Evolutionary conservation across 805 yeast genomes (phyloP), one percentile per base, ranked within the genome.

Genomic region (Metschnikowia baotianmanensis): DNA sequence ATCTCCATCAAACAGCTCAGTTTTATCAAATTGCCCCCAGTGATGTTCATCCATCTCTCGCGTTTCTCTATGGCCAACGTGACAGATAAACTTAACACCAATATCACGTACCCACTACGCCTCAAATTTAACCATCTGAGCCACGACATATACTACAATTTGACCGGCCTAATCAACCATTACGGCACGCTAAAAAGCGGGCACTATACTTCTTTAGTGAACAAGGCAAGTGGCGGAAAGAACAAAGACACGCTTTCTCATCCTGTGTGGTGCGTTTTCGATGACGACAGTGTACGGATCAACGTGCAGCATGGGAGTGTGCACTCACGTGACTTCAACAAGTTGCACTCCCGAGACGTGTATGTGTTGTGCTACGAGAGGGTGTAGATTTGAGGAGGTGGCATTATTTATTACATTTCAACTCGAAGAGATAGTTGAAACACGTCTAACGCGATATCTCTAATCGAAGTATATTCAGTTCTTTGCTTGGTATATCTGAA

Each of bases 221-320:
- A 80, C 51, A 81, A 73, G 51, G 53, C 67, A 1, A 47, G 46
- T 6, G 35, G 40, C 12, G 43, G 31, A 10, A 7, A 18, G 8
- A 22, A 34, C 15, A 24, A 26, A 17, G 57, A 67, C 32, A 59
- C 62, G 6, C 69, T 71, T 43, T 37, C 27, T 10, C 47, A 53
- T 30, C 80, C 80, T 24, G 67, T 68, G 50, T 85, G 93, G 93
- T 80, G 82, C 47, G 74, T 74, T 46, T 85, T 85, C 59, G 91
- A 85, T 56, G 95, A 85, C 59, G 91, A 84, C 36, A 66, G 63
- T 31, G 76, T 75, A 28, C 67, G 72, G 53, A 47, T 58, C 33
- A 70, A 69, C 47, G 53, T 69, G 17, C 53, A 63, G 6, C 82
- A 78, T 50, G 83, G 78, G 24, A 69, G 69, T 52, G 48, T 63